A percentile compares a stretch with the other conserved stretches of the same genome.
Evolutionary conservation across 805 yeast species (phyloP).

Genomic region (Metschnikowia continentalis): DNA sequence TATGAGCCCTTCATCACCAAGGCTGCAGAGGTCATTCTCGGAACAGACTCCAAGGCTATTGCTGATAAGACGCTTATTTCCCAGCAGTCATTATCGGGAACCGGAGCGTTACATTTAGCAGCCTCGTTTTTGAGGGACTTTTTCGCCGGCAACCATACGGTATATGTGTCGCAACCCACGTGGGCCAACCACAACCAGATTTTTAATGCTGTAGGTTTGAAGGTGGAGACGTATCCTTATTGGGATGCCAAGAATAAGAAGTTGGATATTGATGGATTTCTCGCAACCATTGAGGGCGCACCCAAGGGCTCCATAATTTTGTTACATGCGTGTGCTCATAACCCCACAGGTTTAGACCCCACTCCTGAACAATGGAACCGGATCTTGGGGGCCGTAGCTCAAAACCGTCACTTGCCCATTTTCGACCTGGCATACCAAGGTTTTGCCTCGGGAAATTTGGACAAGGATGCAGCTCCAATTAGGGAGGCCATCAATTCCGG

Average conservation of each 20-base stretch:
- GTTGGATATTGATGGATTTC: constrained; percentile 66
- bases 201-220: constrained; percentile 65
- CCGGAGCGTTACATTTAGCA: constrained; percentile 88
- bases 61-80: constrained; percentile 47
- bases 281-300: constrained; percentile 60
- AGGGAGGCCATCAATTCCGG: constrained; percentile 51
- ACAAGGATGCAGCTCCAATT: constrained; percentile 79
- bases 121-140: constrained; percentile 62
- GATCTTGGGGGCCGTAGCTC: constrained; percentile 59
- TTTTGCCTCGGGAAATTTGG: constrained; percentile 85
- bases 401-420: constrained; percentile 66
- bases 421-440: constrained; percentile 98
- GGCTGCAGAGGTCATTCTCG: constrained; percentile 72
- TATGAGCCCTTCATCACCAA: constrained; percentile 60
- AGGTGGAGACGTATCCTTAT: constrained; percentile 73
- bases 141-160: constrained; percentile 27
- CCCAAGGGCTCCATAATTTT: constrained; percentile 73
- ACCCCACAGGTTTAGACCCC: constrained; percentile 97
- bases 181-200: constrained; percentile 96
- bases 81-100: constrained; percentile 78
- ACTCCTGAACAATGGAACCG: constrained; percentile 72
- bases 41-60: constrained; percentile 39
- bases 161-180: constrained; percentile 56
- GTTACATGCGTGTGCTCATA: constrained; percentile 95
- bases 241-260: constrained; percentile 73